Base-by-base conservation (phyloP, 2,329 filamentous ascomycete genomes). In the Hypoxylon sp. region DNA sequence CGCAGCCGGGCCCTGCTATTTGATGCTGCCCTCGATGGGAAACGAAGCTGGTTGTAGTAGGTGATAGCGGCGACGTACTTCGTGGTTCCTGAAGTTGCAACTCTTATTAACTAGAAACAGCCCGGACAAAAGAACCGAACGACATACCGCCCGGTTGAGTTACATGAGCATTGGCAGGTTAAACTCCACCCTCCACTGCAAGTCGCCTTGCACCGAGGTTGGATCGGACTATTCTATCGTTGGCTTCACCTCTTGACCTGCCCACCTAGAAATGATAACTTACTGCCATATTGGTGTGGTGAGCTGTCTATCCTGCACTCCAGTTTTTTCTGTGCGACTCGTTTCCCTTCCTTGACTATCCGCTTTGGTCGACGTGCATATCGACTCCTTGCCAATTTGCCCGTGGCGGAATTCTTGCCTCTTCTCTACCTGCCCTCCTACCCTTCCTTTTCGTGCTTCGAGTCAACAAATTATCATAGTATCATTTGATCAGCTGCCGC, bases 351-450 rank as follows among this genome's bases (percentile, higher is more conserved):
- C 69, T 65, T 52, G 62, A 61, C 64, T 43, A 62, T 59, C 71
- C 68, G 41, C 62, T 70, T 73, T 62, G 61, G 68, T 71, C 72
- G 68, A 73, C 67, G n/a, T 73, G 71, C 72, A 72, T 47, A 56
- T 59, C 43, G 32, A 59, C 52, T 65, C 58, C 49, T 46, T 65
- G 62, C 47, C 39, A 47, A 58, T 46, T 55, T 46, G 39, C 51
- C 41, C 59, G 62, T 69, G 52, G 67, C 64, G 67, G 67, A 65
- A 59, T 60, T 28, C 59, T 63, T 61, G 68, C 63, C 65, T 67
- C 56, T 69, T 59, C 68, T 59, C 56, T 62, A 7, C 7, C 7
- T 26, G 24, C 24, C 24, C 24, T 26, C 24, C 24, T 63, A 41
- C 43, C 41, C 56, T 50, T 56, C 56, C 28, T 37, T 54, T 48